These are phyloP conservation scores for Afroboletus lepidellus DNA, from an alignment of 1,284 basidiomycete species.

Conservation along the genomic window DNA sequence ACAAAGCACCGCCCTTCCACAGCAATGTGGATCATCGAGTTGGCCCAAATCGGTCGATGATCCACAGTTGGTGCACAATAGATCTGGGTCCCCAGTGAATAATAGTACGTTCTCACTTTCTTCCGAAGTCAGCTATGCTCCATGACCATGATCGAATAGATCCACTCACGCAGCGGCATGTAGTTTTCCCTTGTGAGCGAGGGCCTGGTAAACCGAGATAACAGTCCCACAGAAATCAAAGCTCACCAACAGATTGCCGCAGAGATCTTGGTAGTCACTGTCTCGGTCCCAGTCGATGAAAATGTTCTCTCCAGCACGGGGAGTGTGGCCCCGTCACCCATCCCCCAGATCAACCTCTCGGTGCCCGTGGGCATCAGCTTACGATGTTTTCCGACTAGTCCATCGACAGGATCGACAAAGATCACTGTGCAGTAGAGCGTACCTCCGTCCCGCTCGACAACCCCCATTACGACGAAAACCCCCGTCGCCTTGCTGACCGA, in stretches of 20 bases:
- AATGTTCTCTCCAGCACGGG: conserved; percentile 44
- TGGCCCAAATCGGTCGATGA: conserved; percentile 59
- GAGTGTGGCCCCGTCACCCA: conserved; percentile 52
- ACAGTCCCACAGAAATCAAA: neutral
- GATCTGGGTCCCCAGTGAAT: conserved; percentile 59
- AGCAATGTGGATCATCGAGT: conserved; percentile 71
- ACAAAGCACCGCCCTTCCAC: conserved; percentile 79
- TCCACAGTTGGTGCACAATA: conserved; percentile 76
- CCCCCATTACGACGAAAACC: conserved; percentile 66
- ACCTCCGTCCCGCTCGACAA: conserved; percentile 64
- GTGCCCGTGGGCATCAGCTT: conserved; percentile 71
- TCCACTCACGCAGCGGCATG: conserved; percentile 63
- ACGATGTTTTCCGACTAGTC: conserved; percentile 64
- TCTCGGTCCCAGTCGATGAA: conserved; percentile 18
- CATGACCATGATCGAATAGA: neutral
- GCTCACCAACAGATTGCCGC: conserved; percentile 68
- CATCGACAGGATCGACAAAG: conserved; percentile 59
- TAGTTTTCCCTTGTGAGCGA: conserved; percentile 61
- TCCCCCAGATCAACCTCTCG: conserved; percentile 71
- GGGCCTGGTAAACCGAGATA: neutral
- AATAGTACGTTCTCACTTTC: conserved; percentile 59
- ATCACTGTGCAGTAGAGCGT: conserved; percentile 72
- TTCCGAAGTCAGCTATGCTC: neutral
- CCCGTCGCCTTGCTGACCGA: conserved; percentile 46
- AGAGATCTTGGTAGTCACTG: conserved; percentile 52